Conservation (phyloP, 495 filamentous ascomycete genomes). For the Cercophora newfieldiana region DNA sequence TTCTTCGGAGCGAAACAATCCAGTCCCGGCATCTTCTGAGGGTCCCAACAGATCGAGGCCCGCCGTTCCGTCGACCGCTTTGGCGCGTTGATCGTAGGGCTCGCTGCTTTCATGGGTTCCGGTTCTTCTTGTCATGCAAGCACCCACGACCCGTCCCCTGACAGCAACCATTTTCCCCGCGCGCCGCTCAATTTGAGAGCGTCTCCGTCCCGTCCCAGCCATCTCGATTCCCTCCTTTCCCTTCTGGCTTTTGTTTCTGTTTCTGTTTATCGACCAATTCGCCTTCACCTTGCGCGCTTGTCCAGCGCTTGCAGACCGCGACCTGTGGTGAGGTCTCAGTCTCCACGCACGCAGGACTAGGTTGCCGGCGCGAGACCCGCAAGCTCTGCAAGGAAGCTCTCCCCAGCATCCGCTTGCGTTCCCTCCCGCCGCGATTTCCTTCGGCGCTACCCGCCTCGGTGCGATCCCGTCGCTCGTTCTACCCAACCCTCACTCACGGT, state of each 20-base stretch:
- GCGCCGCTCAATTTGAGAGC: background rate
- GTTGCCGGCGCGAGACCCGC: conserved; percentile 13
- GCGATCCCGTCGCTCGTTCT: background rate
- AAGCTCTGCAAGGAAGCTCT: background rate
- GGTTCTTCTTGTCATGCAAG: conserved; percentile 12
- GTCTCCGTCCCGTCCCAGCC: background rate
- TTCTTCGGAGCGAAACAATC: background rate
- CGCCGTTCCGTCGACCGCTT: background rate
- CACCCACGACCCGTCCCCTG: conserved; percentile 7
- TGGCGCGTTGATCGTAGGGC: too few species aligned
- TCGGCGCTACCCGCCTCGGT: background rate
- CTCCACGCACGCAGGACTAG: conserved; percentile 8
- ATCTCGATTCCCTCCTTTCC: background rate
- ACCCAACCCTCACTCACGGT: too few species aligned
- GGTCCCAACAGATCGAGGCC: background rate
- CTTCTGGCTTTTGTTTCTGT: conserved; percentile 2
- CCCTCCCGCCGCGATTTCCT: background rate
- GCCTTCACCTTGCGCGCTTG: background rate
- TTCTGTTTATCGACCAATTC: background rate
- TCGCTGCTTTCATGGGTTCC: background rate
- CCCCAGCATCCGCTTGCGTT: background rate
- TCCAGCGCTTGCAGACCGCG: background rate
- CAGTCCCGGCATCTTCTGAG: background rate
- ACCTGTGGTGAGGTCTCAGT: background rate
- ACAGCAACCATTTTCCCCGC: background rate